Evolutionary conservation across 768 basidiomycete genomes (phyloP), one percentile per base, ranked within the genome.

Genomic region (Phylloporus sp.): DNA sequence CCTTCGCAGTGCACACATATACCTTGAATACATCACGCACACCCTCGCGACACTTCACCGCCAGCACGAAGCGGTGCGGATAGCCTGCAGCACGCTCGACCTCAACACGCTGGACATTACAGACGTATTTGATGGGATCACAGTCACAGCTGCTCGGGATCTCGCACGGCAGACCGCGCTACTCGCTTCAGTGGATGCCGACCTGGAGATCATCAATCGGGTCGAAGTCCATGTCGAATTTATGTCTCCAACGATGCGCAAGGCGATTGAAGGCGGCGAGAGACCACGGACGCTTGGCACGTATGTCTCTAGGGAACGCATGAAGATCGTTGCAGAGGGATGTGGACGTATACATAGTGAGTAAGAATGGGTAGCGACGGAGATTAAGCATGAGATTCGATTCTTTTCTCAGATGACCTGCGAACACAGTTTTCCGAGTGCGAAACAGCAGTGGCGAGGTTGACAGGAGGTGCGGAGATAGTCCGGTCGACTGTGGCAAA

Each of bases 171-270:
- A 93, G 59, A 74, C 77, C 0, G 62, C 71, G 5, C 69, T 92
- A 32, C 77, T 93, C 11, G 71, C 72, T 4, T 84, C 82, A 6
- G 69, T 90, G 6, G 80, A 86, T 27, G 78, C 85, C 2, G 90
- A 92, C 67, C 62, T 93, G 58, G 83, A 85, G 23, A 77, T 91
- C 39, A 81, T 90, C 35, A 73, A 76, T 24, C 76, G 76, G 28
- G 81, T 93, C 6, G 72, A 72, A 38, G 80, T 93, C 5, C 88
- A 92, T 59, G 74, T 76, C 47, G 88, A 91, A 51, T 91, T 92
- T 57, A 72, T 91, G 69, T 88, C 86, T 15, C 72, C 77, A 7
- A 71, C 80, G 2, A 80, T 84, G 45, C 75, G 86, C 31, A 83
- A 76, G 58, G 82, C 85, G 3, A 86, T 90, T 39, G 86, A 90